Conservation (phyloP, 306 rosid genomes). For the Cucurbita argyrosperma region DNA sequence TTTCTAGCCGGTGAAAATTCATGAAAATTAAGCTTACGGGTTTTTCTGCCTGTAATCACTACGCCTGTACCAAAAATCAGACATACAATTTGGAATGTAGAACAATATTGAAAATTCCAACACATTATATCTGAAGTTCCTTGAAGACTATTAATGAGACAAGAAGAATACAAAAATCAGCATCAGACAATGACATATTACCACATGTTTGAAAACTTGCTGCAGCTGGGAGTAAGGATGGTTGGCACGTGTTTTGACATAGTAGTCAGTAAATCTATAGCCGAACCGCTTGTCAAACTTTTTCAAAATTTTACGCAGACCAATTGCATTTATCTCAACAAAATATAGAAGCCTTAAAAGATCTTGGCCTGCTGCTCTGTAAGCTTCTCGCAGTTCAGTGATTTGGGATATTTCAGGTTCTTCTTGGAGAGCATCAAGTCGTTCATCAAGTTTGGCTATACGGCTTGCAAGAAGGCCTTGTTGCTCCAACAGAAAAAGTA, state of each 20-base stretch:
- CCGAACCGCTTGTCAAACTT: constrained; percentile 96
- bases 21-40: neutral
- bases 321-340: constrained; percentile 87
- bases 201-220: constrained; percentile 99
- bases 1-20: constrained; percentile 14
- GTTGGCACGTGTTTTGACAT: constrained; percentile 91
- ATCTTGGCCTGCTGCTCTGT: constrained; percentile 66
- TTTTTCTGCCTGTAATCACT: neutral
- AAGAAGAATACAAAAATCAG: neutral
- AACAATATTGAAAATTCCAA: neutral
- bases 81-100: neutral
- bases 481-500: constrained; percentile 92
- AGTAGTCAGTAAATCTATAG: constrained; percentile 78
- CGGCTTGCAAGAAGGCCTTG: constrained; percentile 93
- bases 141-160: neutral
- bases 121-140: neutral
- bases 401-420: constrained; percentile 72
- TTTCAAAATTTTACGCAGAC: constrained; percentile 95
- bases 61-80: neutral
- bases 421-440: constrained; percentile 44
- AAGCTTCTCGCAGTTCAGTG: constrained; percentile 59
- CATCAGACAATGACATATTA: constrained; percentile 30
- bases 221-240: constrained; percentile 98
- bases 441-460: constrained; percentile 61
- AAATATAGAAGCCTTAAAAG: constrained; percentile 76